Evolutionary conservation across 768 basidiomycete genomes (phyloP).

Genomic region (Cystofilobasidium capitatum): DNA sequence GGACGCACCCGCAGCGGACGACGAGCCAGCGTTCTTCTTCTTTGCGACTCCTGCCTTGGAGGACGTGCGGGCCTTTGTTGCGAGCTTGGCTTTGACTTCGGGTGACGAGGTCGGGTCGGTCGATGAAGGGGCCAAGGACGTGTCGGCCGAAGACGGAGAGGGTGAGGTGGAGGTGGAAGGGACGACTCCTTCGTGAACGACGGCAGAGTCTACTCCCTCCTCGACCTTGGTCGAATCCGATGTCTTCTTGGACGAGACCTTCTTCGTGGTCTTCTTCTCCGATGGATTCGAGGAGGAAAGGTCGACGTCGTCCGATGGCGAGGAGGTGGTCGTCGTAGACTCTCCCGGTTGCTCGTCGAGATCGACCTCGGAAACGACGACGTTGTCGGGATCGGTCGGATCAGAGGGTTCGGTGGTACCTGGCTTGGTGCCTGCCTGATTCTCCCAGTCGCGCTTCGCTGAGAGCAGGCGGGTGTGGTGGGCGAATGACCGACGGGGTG

Average conservation of each 20-base stretch:
- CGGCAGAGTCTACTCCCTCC: background rate
- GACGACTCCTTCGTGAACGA: background rate
- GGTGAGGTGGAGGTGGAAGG: slow-evolving; percentile 1
- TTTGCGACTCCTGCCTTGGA: background rate
- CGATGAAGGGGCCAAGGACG: background rate
- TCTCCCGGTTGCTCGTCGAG: too few relatives aligned
- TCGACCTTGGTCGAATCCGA: background rate
- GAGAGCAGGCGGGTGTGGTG: background rate
- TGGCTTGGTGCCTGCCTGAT: background rate
- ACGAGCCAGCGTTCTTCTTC: too few relatives aligned
- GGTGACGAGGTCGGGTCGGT: background rate
- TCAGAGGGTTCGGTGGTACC: background rate
- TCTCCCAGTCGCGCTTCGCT: slow-evolving; percentile 3
- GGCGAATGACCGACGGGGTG: background rate
- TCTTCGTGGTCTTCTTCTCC: too few relatives aligned
- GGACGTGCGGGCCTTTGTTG: background rate
- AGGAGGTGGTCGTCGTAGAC: too few relatives aligned
- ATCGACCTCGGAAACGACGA: background rate
- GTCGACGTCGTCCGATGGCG: too few relatives aligned
- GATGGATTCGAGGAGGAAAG: too few relatives aligned
- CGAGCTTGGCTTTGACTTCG: background rate
- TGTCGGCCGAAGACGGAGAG: background rate
- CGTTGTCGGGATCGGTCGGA: background rate
- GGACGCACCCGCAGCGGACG: too few relatives aligned
- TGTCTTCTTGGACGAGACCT: background rate